These are phyloP conservation scores for Loxodes magnus DNA, from an alignment of 73 alveolate species.

Conservation along the genomic window DNA sequence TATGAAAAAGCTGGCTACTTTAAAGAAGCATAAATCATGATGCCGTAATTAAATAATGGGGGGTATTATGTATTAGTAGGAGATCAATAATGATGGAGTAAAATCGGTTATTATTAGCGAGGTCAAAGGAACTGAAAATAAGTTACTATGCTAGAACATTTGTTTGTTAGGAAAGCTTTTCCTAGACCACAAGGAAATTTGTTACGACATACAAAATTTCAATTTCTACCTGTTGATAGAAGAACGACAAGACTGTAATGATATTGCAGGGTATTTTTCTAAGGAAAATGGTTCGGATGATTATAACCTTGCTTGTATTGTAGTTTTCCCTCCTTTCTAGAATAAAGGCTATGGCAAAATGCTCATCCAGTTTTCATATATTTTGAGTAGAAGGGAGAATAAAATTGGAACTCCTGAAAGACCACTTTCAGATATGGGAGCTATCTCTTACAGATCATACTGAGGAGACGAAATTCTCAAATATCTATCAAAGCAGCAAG, in stretches of 20 bases:
- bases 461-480: conserved; percentile 67
- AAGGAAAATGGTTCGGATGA: conserved; percentile 24
- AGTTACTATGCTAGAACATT: conserved; percentile 72
- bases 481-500: conserved; percentile 49
- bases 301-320: conserved; percentile 20
- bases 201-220: conserved; percentile 78
- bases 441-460: conserved; percentile 62
- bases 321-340: conserved; percentile 49
- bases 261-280: conserved; percentile 66
- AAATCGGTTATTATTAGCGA: conserved; percentile 56
- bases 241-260: conserved; percentile 57
- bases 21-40: conserved; percentile 37
- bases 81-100: conserved; percentile 39
- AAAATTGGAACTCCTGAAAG: conserved; percentile 89
- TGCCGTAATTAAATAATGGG: conserved; percentile 28
- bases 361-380: conserved; percentile 61
- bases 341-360: conserved; percentile 88
- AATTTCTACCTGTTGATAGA: conserved; percentile 72
- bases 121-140: conserved; percentile 63
- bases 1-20: conserved; percentile 55
- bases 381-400: conserved; percentile 45
- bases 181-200: conserved; percentile 78
- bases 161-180: conserved; percentile 76
- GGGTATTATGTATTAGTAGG: conserved; percentile 24
- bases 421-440: conserved; percentile 85